Percentiles rank a stretch among this genome's conserved stretches.
These are phyloP conservation scores for Plectranthus barbatus DNA, from an alignment of 257 asterid species.

Conservation along the genomic window DNA sequence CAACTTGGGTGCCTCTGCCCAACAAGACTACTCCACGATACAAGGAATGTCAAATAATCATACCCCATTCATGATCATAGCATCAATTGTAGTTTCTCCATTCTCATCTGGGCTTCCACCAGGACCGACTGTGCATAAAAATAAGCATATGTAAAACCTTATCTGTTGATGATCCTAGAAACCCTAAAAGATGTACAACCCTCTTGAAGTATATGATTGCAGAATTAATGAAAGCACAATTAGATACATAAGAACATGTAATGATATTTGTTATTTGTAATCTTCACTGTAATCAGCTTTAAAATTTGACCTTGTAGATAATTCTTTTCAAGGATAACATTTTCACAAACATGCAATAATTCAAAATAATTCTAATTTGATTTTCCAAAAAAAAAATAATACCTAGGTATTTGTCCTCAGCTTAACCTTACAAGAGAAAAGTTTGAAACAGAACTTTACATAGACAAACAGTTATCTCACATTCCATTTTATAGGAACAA, in stretches of 20 bases:
- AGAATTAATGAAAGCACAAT: neutral
- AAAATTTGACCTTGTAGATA: neutral
- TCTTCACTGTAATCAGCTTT: neutral
- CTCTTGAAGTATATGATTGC: neutral
- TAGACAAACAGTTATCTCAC: too few species aligned
- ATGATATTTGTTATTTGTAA: neutral
- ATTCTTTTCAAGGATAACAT: neutral
- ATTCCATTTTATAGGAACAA: too few species aligned
- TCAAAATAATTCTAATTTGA: neutral
- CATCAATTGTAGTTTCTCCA: constrained; percentile 93
- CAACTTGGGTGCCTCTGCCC: neutral
- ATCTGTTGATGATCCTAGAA: neutral
- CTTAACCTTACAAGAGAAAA: too few species aligned
- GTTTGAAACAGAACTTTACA: too few species aligned
- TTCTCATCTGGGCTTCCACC: constrained; percentile 99
- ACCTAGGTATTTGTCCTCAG: too few species aligned
- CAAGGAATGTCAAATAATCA: constrained; percentile 1
- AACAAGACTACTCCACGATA: constrained; percentile 2
- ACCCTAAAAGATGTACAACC: neutral
- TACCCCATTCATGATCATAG: constrained; percentile 98
- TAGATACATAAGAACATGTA: neutral
- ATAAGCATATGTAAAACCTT: neutral
- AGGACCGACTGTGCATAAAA: constrained; percentile 74
- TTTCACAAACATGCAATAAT: neutral
- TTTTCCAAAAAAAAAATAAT: neutral